A percentile compares a stretch with the other conserved stretches of the same genome.
phyloP scores from a whole-genome alignment of 192 early-diverging fungal species.

The Chytriomyces sp. region DNA sequence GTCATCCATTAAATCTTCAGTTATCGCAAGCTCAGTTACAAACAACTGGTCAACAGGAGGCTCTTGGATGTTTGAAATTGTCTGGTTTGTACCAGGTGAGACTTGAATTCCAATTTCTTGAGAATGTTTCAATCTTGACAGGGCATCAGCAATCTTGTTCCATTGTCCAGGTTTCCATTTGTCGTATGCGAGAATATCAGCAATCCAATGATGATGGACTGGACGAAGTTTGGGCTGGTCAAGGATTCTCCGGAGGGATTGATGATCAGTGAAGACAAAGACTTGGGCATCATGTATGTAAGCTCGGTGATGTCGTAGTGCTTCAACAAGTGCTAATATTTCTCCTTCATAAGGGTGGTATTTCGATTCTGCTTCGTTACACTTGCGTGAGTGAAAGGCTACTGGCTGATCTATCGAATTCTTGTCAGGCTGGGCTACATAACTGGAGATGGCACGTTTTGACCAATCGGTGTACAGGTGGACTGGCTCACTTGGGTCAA shows the following conservation, averaged over 20 bases:
- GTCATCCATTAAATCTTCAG: too few relatives aligned
- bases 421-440: constrained; percentile 18
- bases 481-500: constrained; percentile 17
- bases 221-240: constrained; percentile 17
- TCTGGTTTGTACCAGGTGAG: too few relatives aligned
- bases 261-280: too few relatives aligned
- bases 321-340: too few relatives aligned
- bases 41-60: too few relatives aligned
- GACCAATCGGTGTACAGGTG: constrained; percentile 24
- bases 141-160: constrained; percentile 14
- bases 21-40: too few relatives aligned
- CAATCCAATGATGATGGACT: constrained; percentile 3
- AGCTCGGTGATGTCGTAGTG: too few relatives aligned
- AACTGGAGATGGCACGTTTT: neutral
- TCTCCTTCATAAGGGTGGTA: too few relatives aligned
- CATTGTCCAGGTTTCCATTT: constrained; percentile 11
- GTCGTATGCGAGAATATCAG: constrained; percentile 4
- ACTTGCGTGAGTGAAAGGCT: constrained; percentile 3
- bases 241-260: neutral
- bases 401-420: constrained; percentile 8
- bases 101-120: too few relatives aligned
- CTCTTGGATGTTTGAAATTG: too few relatives aligned
- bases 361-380: constrained; percentile 3
- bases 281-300: too few relatives aligned
- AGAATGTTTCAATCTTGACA: too few relatives aligned